phyloP scores from a whole-genome alignment of 345 rosid species.

The Balakata baccata region DNA sequence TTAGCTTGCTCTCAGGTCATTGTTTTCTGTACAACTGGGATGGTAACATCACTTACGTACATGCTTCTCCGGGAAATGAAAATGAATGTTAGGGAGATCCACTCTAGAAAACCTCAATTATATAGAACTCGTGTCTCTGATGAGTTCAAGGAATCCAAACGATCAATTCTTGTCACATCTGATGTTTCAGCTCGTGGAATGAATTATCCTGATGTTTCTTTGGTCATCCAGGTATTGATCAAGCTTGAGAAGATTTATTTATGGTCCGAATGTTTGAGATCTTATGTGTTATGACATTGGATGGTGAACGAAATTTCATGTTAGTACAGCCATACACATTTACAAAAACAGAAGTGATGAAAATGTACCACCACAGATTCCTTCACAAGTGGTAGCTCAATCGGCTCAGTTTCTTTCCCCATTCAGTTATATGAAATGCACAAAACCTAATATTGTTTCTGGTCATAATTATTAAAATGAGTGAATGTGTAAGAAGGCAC shows the following conservation, averaged over 20 bases:
- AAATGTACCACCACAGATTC: too few relatives aligned
- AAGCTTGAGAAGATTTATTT: neutral
- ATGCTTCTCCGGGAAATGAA: conserved; percentile 75
- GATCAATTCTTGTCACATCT: conserved; percentile 77
- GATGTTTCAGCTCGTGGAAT: conserved; percentile 93
- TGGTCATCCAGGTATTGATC: conserved; percentile 81
- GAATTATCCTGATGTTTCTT: conserved; percentile 92
- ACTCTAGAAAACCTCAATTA: conserved; percentile 87
- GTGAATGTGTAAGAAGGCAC: too few relatives aligned
- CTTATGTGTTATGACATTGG: neutral
- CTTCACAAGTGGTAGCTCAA: too few relatives aligned
- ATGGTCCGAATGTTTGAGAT: neutral
- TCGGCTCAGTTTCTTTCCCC: too few relatives aligned
- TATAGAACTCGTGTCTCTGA: conserved; percentile 69
- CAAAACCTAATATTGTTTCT: too few relatives aligned
- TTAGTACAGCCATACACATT: neutral
- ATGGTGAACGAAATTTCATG: neutral
- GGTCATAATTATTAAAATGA: too few relatives aligned
- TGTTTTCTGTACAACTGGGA: conserved; percentile 88
- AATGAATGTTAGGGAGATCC: conserved; percentile 82
- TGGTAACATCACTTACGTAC: conserved; percentile 77
- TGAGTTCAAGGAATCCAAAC: conserved; percentile 77
- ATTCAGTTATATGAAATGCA: too few relatives aligned
- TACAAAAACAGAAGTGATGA: too few relatives aligned
- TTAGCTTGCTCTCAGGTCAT: conserved; percentile 54